Evolutionary conservation across 345 rosid genomes (phyloP), one percentile per base, ranked within the genome.

Genomic region (Balakata baccata): DNA sequence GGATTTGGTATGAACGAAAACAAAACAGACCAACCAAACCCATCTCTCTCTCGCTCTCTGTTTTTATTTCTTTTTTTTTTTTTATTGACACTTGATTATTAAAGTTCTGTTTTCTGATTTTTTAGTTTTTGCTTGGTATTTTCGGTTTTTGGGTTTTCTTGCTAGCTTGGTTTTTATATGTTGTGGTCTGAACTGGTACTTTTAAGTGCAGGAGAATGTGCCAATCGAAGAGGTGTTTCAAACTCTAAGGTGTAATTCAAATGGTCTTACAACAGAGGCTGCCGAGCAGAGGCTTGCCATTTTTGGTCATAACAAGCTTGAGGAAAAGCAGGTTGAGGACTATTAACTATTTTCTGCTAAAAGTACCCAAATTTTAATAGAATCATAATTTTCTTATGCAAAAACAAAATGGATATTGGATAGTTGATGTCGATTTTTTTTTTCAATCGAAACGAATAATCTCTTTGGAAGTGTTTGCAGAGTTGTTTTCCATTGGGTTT

Each of bases 221-320:
- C 97, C 99, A 74, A 92, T 95, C 72, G 99, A 91, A 64, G 99
- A 92, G 72, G 98, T 95, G 65, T 80, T 95, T 74, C 97, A 95
- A 87, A 92, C 87, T 83, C 85, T 95, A 82, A 92, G 99, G 87
- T 95, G 99, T 84, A 91, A 93, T 82, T 87, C 66, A 79, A 96
- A 86, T 72, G 99, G 99, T 82, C 90, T 95, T 59, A 87, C 93
- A 38, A 73, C 88, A 38, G 76, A 87, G 72, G 90, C 93, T 75
- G 98, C 98, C 53, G 94, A 87, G 80, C 94, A 91, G 78, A 91
- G 99, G 84, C 89, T 95, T 57, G 46, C 81, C 77, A 90, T 95
- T 82, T 95, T 95, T 84, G 99, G 99, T 3, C 89, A 92, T 75
- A 95, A 94, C 87, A 94, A 88, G 89, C 98, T 95, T 72, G 98